Evolutionary conservation across 495 filamentous ascomycete species (phyloP), one percentile per base, ranked within the genome.

Genomic region (Podospora anserina): DNA sequence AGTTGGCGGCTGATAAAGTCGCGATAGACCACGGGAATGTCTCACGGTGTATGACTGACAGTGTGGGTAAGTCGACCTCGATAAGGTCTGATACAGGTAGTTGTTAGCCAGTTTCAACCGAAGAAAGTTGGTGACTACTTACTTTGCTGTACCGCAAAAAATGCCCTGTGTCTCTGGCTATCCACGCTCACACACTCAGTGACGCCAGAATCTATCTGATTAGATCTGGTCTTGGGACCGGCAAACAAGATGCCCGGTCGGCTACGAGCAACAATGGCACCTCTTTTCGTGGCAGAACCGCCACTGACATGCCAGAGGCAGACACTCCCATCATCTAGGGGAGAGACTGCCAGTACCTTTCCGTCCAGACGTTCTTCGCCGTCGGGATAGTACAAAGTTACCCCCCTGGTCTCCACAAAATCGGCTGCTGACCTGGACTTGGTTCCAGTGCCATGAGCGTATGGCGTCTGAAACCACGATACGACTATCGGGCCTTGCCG

Each of bases 171-270:
- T n/a, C 81, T 83, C 18, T 80, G 69, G 70, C 84, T 91, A 80
- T 96, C 92, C 59, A 97, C 84, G 70, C 89, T 92, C 26, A 96
- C 89, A 72, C 91, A 92, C 77, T 96, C 93, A 0, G 92, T 89
- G 1, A 92, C 84, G 34, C 90, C 91, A n/a, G 90, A 88, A 64
- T 82, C 83, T 63, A 83, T 86, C 74, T 81, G 74, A 72, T 82
- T 84, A 2, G 79, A 81, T 39, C 78, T 75, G 9, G 66, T 72
- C 61, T 84, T 75, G 70, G 80, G 71, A 72, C 85, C 77, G 68
- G 79, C 75, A 76, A 79, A 86, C 61, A 94, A 79, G 15, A 93
- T 81, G 0, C 90, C 90, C 5, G 89, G 84, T 39, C 78, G 80
- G 74, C 89, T 93, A 59, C 84, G 81, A 2, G 85, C 87, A 19